Evolutionary conservation across 2,329 filamentous ascomycete genomes (phyloP).

Genomic region (Colletotrichum truncatum): DNA sequence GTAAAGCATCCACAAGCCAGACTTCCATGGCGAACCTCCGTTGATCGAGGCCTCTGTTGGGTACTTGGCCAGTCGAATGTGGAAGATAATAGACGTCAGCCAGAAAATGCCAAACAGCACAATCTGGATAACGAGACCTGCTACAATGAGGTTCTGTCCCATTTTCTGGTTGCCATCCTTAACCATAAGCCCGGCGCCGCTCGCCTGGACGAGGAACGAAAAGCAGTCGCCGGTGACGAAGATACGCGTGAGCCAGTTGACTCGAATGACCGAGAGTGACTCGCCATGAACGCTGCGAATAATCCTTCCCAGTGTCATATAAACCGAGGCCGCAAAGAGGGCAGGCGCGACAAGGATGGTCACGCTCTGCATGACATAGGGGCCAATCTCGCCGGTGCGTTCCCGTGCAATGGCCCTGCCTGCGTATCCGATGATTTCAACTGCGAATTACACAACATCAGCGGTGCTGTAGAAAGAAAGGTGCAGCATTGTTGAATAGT

Average conservation of each 20-base stretch:
- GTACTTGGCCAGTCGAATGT: slow-evolving; percentile 43
- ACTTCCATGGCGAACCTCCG: slow-evolving; percentile 38
- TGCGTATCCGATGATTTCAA: slow-evolving; percentile 54
- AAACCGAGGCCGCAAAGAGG: slow-evolving; percentile 59
- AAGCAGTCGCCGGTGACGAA: slow-evolving; percentile 65
- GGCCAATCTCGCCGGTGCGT: slow-evolving; percentile 41
- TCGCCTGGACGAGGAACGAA: slow-evolving; percentile 60
- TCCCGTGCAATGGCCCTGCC: slow-evolving; percentile 40
- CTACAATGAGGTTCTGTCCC: slow-evolving; percentile 64
- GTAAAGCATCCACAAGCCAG: slow-evolving; percentile 59
- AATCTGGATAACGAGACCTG: slow-evolving; percentile 65
- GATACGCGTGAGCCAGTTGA: slow-evolving; percentile 57
- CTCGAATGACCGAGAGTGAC: slow-evolving; percentile 41
- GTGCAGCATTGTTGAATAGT: not conserved
- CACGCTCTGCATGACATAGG: slow-evolving; percentile 52
- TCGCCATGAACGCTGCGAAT: slow-evolving; percentile 49
- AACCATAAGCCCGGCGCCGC: slow-evolving; percentile 49
- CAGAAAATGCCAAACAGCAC: slow-evolving; percentile 66
- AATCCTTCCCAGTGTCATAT: slow-evolving; percentile 58
- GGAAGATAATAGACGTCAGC: slow-evolving; percentile 56
- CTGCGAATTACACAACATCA: slow-evolving; percentile 38
- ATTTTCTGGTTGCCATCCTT: slow-evolving; percentile 36
- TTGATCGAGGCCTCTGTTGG: slow-evolving; percentile 29
- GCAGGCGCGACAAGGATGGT: slow-evolving; percentile 57
- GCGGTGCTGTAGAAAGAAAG: not conserved